A percentile compares a stretch with the other conserved stretches of the same genome.
These are phyloP conservation scores for Monilinia laxa DNA, from an alignment of 2,329 filamentous ascomycete species.

Conservation along the genomic window DNA sequence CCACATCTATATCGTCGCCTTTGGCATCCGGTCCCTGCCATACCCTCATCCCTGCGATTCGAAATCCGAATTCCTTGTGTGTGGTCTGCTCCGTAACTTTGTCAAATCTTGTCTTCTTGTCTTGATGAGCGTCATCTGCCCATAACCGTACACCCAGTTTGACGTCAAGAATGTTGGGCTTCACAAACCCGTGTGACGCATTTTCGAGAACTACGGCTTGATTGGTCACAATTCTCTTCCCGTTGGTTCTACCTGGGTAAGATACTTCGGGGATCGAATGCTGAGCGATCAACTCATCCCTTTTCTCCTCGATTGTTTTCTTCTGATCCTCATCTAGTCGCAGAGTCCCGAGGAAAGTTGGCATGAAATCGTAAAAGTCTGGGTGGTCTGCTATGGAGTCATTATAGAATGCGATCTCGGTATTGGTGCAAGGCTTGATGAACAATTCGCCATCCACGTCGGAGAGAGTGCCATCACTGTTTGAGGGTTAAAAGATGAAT, in stretches of 20 bases:
- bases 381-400: constrained; percentile 61
- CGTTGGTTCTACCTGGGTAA: constrained; percentile 28
- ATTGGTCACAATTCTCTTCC: constrained; percentile 65
- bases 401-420: constrained; percentile 90
- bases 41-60: constrained; percentile 65
- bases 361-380: constrained; percentile 77
- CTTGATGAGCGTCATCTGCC: constrained; percentile 66
- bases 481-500: constrained; percentile 25
- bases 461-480: constrained; percentile 84
- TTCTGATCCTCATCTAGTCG: constrained; percentile 59
- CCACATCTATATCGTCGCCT: constrained; percentile 52
- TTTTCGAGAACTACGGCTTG: constrained; percentile 84
- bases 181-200: constrained; percentile 73
- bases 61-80: constrained; percentile 59
- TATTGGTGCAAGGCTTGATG: constrained; percentile 87
- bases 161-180: constrained; percentile 87
- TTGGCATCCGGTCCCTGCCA: constrained; percentile 57
- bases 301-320: constrained; percentile 51
- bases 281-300: constrained; percentile 42
- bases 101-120: constrained; percentile 61
- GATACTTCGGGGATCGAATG: constrained; percentile 35
- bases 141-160: constrained; percentile 87
- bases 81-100: constrained; percentile 59
- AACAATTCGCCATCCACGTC: constrained; percentile 81
- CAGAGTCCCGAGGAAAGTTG: constrained; percentile 79